These are phyloP conservation scores for Gossypium australe DNA, from an alignment of 345 rosid species.

Conservation along the genomic window DNA sequence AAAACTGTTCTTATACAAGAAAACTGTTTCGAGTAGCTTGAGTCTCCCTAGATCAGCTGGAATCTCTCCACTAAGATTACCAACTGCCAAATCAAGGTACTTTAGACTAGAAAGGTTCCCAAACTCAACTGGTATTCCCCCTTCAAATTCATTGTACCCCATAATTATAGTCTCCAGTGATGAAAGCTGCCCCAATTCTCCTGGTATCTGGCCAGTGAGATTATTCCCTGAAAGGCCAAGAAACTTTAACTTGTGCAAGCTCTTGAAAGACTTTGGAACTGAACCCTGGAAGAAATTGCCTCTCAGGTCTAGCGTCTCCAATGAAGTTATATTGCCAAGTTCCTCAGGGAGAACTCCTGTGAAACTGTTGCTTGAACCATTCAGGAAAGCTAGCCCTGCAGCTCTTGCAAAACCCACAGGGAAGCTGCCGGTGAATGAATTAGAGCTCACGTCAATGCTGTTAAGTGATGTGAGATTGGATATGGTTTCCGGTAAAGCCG, in stretches of 20 bases:
- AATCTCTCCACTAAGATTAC: constrained; percentile 68
- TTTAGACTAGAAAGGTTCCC: constrained; percentile 67
- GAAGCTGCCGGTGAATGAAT: constrained; percentile 48
- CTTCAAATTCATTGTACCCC: constrained; percentile 80
- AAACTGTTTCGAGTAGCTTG: constrained; percentile 48
- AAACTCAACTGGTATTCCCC: constrained; percentile 59
- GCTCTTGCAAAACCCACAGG: constrained; percentile 50
- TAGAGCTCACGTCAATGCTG: constrained; percentile 71
- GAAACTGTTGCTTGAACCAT: constrained; percentile 86
- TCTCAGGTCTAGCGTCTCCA: constrained; percentile 75
- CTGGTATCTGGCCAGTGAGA: constrained; percentile 71
- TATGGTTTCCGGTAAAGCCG: constrained; percentile 39
- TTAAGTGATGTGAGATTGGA: constrained; percentile 44
- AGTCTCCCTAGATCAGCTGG: constrained; percentile 73
- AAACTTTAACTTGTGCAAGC: constrained; percentile 65
- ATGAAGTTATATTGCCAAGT: constrained; percentile 53
- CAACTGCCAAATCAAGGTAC: constrained; percentile 76
- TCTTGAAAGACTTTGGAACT: constrained; percentile 58
- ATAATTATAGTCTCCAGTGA: constrained; percentile 78
- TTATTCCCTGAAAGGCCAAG: constrained; percentile 90
- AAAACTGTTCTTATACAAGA: constrained; percentile 64
- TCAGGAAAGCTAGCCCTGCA: constrained; percentile 47
- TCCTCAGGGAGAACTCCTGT: constrained; percentile 67
- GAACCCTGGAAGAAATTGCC: constrained; percentile 83
- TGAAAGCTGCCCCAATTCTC: constrained; percentile 61